Evolutionary conservation across 441 rosid genomes (phyloP), one percentile per base, ranked within the genome.

Genomic region (Adansonia gregorii): DNA sequence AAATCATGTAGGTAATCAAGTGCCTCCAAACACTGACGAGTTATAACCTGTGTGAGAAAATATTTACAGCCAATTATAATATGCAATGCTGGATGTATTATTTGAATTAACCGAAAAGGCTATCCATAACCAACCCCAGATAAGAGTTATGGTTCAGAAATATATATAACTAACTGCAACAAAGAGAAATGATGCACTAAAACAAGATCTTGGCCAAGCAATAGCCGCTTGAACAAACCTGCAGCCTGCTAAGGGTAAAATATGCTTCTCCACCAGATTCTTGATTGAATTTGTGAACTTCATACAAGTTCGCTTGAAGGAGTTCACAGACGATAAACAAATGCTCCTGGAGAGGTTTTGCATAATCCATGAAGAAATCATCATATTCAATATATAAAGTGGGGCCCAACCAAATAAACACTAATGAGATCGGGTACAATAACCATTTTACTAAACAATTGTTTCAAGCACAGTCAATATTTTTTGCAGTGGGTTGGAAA

Each of bases 261-360:
- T 94, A 96, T 20, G 89, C 79, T 79, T 94, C 94, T 43, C 90
- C 95, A 1, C 94, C 94, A 0, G 98, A 90, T 80, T 94, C 98
- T 84, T 86, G 89, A 79, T 92, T 96, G 66, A 91, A 96, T 78
- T 94, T 94, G 80, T 94, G 98, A 76, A 90, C 92, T 77, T 96
- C 98, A 67, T 95, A 94, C 68, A 96, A 83, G 80, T 96, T 96
- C 77, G 98, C 93, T 63, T 87, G 83, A 8, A 96, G 96, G 65
- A 96, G 95, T 85, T 96, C 99, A 78, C 98, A 93, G 11, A 96
- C 99, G 1, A 96, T 94, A 87, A 96, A 94, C 56, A 96, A 86
- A 88, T 96, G 99, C 78, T 94, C 99, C 99, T 95, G 89, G 41
- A 69, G 19, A 65, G 60, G 65, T 72, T 70, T 67, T 51, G 70